phyloP scores from a whole-genome alignment of 2,329 filamentous ascomycete genomes.

The Zymoseptoria brevis region DNA sequence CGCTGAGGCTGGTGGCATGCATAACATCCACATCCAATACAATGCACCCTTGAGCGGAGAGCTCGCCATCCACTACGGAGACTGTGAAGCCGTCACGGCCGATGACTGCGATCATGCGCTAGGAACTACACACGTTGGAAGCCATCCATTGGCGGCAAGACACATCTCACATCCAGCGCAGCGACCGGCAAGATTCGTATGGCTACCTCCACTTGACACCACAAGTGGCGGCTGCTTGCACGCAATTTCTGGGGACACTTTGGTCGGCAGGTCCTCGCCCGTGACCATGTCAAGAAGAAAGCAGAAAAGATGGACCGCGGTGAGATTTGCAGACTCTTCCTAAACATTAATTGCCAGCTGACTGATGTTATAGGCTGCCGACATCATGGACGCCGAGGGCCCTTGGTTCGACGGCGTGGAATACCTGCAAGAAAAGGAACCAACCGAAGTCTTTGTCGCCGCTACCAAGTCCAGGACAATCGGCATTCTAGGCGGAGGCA shows the following conservation, averaged over 20 bases:
- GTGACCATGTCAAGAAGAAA: constrained; percentile 32
- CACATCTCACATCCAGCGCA: constrained; percentile 23
- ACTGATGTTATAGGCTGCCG: constrained; percentile 22
- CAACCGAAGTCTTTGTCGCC: constrained; percentile 45
- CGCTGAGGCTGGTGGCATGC: constrained; percentile 31
- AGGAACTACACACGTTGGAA: constrained; percentile 34
- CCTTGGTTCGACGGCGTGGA: constrained; percentile 61
- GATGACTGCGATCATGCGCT: constrained; percentile 39
- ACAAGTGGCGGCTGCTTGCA: constrained; percentile 37
- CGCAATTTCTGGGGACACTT: constrained; percentile 34
- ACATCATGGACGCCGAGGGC: constrained; percentile 48
- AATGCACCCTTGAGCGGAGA: constrained; percentile 37
- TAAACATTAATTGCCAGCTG: background rate
- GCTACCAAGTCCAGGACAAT: constrained; percentile 51
- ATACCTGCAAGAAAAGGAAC: constrained; percentile 48
- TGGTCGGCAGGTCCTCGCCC: constrained; percentile 38
- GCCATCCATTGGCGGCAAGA: constrained; percentile 23
- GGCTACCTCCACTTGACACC: constrained; percentile 38
- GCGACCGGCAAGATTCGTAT: constrained; percentile 41
- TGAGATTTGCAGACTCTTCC: constrained; percentile 1
- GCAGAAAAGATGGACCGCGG: constrained; percentile 31
- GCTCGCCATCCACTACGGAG: constrained; percentile 39
- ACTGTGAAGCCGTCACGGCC: constrained; percentile 32
- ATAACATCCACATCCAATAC: constrained; percentile 44
- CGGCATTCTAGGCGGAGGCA: constrained; percentile 58